These are phyloP conservation scores for Myochromella boudieri DNA, from an alignment of 768 basidiomycete genomes.

Conservation along the genomic window DNA sequence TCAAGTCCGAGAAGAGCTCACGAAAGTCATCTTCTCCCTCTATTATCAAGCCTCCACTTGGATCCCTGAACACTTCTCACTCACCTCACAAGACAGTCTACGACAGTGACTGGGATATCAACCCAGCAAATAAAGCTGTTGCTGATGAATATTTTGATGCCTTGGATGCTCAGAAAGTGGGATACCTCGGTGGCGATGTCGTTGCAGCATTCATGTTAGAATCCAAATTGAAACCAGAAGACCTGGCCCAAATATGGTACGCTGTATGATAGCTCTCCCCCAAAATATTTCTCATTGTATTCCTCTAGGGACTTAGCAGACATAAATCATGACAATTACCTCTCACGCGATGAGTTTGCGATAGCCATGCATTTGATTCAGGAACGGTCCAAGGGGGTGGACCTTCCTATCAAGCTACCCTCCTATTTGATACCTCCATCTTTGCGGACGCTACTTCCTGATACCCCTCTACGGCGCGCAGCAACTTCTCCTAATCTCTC, in stretches of 20 bases:
- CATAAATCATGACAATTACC: slow-evolving; percentile 29
- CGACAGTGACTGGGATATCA: slow-evolving; percentile 30
- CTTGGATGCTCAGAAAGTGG: slow-evolving; percentile 28
- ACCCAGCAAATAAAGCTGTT: slow-evolving; percentile 25
- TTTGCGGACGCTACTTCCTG: slow-evolving; percentile 10
- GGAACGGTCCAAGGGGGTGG: slow-evolving; percentile 28
- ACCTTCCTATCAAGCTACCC: slow-evolving; percentile 32
- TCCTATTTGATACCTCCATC: slow-evolving; percentile 31
- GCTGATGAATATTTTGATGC: slow-evolving; percentile 30
- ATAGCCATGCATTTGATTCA: slow-evolving; percentile 37
- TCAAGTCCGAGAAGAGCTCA: neutral
- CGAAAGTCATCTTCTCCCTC: neutral
- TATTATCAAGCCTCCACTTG: neutral
- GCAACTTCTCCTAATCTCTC: neutral
- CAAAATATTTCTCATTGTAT: neutral
- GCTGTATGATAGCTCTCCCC: slow-evolving; percentile 1
- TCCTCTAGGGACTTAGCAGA: slow-evolving; percentile 33
- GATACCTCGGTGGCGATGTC: slow-evolving; percentile 31
- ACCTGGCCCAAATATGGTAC: slow-evolving; percentile 38
- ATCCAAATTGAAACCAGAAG: slow-evolving; percentile 31
- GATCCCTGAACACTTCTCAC: neutral
- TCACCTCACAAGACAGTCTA: neutral
- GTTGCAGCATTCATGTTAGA: slow-evolving; percentile 32
- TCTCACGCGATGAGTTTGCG: slow-evolving; percentile 37
- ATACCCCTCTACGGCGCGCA: slow-evolving; percentile 7